A percentile compares a stretch with the other conserved stretches of the same genome.
Conservation (phyloP, 2,329 filamentous ascomycete species). For the Penicillium hesseltinei region DNA sequence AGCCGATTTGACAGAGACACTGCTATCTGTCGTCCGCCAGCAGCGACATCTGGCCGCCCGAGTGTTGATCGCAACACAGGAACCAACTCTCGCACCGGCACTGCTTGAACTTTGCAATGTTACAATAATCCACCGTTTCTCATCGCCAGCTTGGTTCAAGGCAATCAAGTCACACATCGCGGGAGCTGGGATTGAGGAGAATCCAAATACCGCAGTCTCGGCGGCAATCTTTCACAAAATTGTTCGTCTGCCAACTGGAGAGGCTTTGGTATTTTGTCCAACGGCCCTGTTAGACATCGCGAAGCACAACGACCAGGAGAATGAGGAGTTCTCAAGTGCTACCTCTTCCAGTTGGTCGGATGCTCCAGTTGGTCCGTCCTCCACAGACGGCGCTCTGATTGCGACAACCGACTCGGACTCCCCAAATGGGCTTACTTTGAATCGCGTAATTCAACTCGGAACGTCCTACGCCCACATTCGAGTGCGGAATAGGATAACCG, state of each 20-base stretch:
- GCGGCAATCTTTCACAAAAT: neutral
- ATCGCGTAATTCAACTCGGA: neutral
- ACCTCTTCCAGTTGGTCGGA: neutral
- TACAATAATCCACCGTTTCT: slow-evolving; percentile 1
- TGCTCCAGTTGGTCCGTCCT: neutral
- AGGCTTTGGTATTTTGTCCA: slow-evolving; percentile 4
- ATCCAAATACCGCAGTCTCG: neutral
- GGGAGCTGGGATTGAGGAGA: neutral
- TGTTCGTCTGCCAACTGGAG: neutral
- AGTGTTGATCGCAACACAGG: slow-evolving; percentile 3
- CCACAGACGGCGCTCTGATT: neutral
- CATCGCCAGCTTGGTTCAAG: slow-evolving; percentile 5
- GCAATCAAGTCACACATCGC: slow-evolving; percentile 1
- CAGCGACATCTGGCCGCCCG: slow-evolving; percentile 4
- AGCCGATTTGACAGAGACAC: neutral
- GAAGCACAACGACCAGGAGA: neutral
- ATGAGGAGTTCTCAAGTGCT: neutral
- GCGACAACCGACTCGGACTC: neutral
- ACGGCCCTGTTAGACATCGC: neutral
- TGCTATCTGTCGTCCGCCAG: slow-evolving; percentile 2
- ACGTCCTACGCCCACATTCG: neutral
- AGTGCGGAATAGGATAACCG: slow-evolving; percentile 1
- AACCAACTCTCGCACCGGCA: slow-evolving; percentile 3
- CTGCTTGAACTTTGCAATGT: slow-evolving; percentile 4
- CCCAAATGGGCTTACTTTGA: neutral